These are phyloP conservation scores for Suhomyces bribrorum DNA, from an alignment of 1,139 yeast species.

Conservation along the genomic window DNA sequence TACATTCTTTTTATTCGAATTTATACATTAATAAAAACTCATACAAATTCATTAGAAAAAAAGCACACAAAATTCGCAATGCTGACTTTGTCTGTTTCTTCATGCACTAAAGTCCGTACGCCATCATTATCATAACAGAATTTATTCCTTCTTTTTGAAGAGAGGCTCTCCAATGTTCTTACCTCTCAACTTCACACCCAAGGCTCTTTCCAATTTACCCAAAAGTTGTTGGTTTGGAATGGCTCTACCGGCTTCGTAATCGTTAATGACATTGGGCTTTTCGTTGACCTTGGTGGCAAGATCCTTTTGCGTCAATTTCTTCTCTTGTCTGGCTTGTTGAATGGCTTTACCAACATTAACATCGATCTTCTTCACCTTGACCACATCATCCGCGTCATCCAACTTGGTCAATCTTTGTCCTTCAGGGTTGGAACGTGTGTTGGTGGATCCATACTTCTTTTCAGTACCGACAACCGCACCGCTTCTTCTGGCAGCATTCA, in stretches of 20 bases:
- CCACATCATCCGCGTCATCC: constrained; percentile 92
- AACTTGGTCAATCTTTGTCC: constrained; percentile 94
- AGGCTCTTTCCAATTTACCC: constrained; percentile 88
- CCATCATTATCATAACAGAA: constrained; percentile 7
- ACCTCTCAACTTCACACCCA: constrained; percentile 95
- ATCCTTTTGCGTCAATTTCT: constrained; percentile 90
- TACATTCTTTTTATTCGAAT: too few species aligned
- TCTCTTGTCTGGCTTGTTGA: constrained; percentile 83
- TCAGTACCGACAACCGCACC: constrained; percentile 90
- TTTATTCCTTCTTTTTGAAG: constrained; percentile 57
- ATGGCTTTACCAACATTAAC: constrained; percentile 85
- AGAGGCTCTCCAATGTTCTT: constrained; percentile 93
- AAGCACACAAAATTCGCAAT: too few species aligned
- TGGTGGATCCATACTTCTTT: constrained; percentile 82
- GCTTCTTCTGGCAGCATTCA: constrained; percentile 91
- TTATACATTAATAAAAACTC: too few species aligned
- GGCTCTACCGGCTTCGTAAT: constrained; percentile 96
- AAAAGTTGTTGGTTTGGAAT: constrained; percentile 94
- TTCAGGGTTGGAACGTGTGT: constrained; percentile 70
- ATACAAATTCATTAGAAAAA: too few species aligned
- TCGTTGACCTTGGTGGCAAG: constrained; percentile 93
- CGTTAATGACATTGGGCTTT: constrained; percentile 93
- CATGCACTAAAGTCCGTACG: constrained; percentile 11
- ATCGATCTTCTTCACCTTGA: constrained; percentile 87
- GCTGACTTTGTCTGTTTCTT: neutral